Conservation (phyloP, 257 asterid species). For the Lycium ferocissimum region DNA sequence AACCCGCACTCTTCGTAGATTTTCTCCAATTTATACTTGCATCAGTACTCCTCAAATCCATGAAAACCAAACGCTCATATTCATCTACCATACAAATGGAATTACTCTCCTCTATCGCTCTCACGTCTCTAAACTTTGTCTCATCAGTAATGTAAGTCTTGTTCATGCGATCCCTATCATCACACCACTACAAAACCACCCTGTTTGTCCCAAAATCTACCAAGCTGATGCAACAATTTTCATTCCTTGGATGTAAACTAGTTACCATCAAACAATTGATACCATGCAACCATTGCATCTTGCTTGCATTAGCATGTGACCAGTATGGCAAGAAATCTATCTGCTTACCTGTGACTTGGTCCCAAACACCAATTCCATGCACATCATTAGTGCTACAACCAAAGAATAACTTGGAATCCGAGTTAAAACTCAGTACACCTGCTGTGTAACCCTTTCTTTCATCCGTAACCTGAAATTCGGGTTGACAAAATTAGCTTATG, state of each 20-base stretch:
- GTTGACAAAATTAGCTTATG: too few relatives aligned
- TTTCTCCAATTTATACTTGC: slow-evolving; percentile 79
- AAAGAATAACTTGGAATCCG: too few relatives aligned
- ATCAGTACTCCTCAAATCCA: slow-evolving; percentile 65
- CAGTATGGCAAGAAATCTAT: too few relatives aligned
- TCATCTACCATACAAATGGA: slow-evolving; percentile 83
- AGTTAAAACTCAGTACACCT: too few relatives aligned
- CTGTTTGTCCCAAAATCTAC: slow-evolving; percentile 72
- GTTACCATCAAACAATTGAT: slow-evolving; percentile 71
- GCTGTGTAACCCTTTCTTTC: too few relatives aligned
- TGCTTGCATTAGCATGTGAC: slow-evolving; percentile 58
- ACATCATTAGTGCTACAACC: too few relatives aligned
- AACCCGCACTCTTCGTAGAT: slow-evolving; percentile 48
- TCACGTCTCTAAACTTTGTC: slow-evolving; percentile 80
- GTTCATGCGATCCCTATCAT: slow-evolving; percentile 45
- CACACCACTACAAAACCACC: slow-evolving; percentile 86
- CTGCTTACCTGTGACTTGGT: too few relatives aligned
- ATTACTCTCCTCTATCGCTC: slow-evolving; percentile 71
- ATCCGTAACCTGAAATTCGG: too few relatives aligned
- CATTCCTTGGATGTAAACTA: slow-evolving; percentile 75
- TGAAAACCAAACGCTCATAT: slow-evolving; percentile 78
- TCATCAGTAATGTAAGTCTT: slow-evolving; percentile 38
- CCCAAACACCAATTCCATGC: too few relatives aligned
- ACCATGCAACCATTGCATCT: slow-evolving; percentile 60
- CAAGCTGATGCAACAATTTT: slow-evolving; percentile 50